Base-by-base conservation (phyloP, 768 basidiomycete species). In the Coprinopsis strossmayeri region DNA sequence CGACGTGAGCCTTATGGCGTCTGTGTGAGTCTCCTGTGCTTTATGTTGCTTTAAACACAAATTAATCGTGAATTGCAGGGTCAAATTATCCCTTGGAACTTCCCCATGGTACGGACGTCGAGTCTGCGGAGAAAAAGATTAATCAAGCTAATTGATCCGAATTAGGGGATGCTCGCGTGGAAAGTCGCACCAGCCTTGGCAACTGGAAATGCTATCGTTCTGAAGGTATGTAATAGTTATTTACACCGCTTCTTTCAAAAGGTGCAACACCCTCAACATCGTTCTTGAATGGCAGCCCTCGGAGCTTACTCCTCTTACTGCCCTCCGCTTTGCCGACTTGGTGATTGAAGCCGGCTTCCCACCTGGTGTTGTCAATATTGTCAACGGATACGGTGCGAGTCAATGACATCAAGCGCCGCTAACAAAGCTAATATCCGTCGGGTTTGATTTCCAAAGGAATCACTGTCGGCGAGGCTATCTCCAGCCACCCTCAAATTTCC, bases 111-210 rank as follows among this genome's bases (percentile, higher is more conserved):
- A 42, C 1, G 53, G 50, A 15, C 7, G 15, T n/a, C 17, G 7
- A 11, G n/a, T n/a, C n/a, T n/a, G n/a, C n/a, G n/a, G n/a, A 3
- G n/a, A 23, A 3, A 15, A n/a, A 17, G 4, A 26, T 26, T 21
- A 27, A 12, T 32, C 17, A 5, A 15, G 11, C 10, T 18, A 24
- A 25, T 24, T n/a, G 27, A 10, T 7, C 34, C 28, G 3, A 35
- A 28, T 5, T 23, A 60, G 62, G 37, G 12, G 21, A 86, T 87
- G 80, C 60, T 78, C 46, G 58, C 73, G 3, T 83, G 82, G 81
- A 89, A 89, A 63, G 55, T 87, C 47, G 86, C 68, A 0, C 87
- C 89, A 4, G 87, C 87, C 1, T 72, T 91, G 32, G 87, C 88
- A 1, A 78, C 79, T 1, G 90, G 89, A 48, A 88, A 87, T 62